Base-by-base conservation (phyloP, 352 stramenopile species). In the Nothophytophthora sp. region DNA sequence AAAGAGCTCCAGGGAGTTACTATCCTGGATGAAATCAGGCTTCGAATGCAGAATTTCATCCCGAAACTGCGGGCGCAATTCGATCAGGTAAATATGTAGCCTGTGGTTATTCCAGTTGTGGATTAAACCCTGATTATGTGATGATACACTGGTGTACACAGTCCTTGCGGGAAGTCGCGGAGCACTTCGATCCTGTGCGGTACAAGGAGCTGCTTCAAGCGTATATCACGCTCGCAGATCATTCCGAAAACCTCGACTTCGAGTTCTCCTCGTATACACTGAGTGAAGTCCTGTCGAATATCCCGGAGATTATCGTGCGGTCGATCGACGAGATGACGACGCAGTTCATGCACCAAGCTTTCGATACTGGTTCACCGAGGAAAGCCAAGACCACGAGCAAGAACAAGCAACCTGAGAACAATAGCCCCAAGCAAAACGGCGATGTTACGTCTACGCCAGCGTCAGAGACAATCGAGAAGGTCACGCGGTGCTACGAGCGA, bases 181-280 rank as follows among this genome's bases (percentile, higher is more conserved):
- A 76, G 13, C 48, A 62, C 11, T 95, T 95, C 50, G 75, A 95
- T 32, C 72, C 81, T 4, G 47, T 83, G 22, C 49, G 68, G 47
- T 95, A 95, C 67, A 88, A 83, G 38, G 76, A 94, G 47, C 60
- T 95, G 23, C 56, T 95, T n/a, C 81, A 82, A 39, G 86, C 83
- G 24, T 92, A 90, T 40, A 89, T 92, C 23, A 81, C 76, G 2
- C 63, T 95, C 11, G 80, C 85, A 0, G 78, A 91, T 49, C 71
- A 93, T 46, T 80, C 81, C 4, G 81, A 90, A 61, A 86, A 76
- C 30, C 74, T 88, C 9, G 77, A 78, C 5, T 90, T 91, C 41
- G 82, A 92, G 54, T 92, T 92, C 40, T 88, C 81, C 7, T 76
- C 74, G 13, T 69, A 72, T n/a, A 71, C 72, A 16, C 44, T 91